A percentile compares a stretch with the other conserved stretches of the same genome.
These are phyloP conservation scores for Nematodospora valgi DNA, from an alignment of 805 yeast genomes.

Conservation along the genomic window DNA sequence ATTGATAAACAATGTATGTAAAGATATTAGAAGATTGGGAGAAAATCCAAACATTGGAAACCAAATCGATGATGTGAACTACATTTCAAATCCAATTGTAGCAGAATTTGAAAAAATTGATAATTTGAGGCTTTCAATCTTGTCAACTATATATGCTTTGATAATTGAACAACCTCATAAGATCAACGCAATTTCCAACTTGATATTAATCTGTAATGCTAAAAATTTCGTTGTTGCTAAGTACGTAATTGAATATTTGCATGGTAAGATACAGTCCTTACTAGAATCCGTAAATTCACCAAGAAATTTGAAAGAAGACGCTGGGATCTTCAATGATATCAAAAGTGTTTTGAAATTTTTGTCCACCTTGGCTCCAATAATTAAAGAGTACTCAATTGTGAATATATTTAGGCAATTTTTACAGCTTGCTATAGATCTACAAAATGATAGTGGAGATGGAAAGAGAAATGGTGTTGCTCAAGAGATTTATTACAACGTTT, in stretches of 20 bases:
- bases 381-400: slow-evolving; percentile 41
- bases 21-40: slow-evolving; percentile 43
- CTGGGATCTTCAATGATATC: slow-evolving; percentile 66
- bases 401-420: slow-evolving; percentile 53
- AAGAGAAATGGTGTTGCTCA: slow-evolving; percentile 61
- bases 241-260: slow-evolving; percentile 65
- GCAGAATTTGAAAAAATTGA: slow-evolving; percentile 64
- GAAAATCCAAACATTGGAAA: slow-evolving; percentile 37
- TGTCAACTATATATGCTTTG: slow-evolving; percentile 65
- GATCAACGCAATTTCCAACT: slow-evolving; percentile 63
- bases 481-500: slow-evolving; percentile 58
- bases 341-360: slow-evolving; percentile 71
- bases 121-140: slow-evolving; percentile 53
- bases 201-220: slow-evolving; percentile 64
- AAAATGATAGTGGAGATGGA: slow-evolving; percentile 20
- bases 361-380: slow-evolving; percentile 60
- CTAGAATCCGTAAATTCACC: slow-evolving; percentile 38
- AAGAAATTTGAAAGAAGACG: slow-evolving; percentile 22
- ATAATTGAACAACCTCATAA: slow-evolving; percentile 90
- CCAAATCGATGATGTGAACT: slow-evolving; percentile 53
- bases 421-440: slow-evolving; percentile 54
- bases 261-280: slow-evolving; percentile 56
- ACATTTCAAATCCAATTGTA: slow-evolving; percentile 63
- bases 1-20: slow-evolving; percentile 40
- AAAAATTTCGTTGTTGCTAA: slow-evolving; percentile 64